Base-by-base conservation (phyloP, 2,329 filamentous ascomycete species). In the Colletotrichum noveboracense region DNA sequence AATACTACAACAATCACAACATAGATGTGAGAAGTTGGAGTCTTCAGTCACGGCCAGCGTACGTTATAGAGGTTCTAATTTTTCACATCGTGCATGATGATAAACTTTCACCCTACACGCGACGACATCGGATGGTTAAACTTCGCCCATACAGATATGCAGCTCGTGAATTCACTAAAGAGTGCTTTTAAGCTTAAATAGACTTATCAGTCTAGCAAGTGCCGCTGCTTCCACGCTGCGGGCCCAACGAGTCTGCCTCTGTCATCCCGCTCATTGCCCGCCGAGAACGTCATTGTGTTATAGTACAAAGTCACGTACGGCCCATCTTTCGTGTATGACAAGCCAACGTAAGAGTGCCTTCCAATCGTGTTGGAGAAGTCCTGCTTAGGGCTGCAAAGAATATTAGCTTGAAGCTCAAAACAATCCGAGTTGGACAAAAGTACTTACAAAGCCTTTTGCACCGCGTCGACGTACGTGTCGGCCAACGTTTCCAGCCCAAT, bases 261-360 rank as follows among this genome's bases (percentile, higher is more conserved):
- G 4, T 4, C 14, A 21, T 75, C 52, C 36, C 72, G 28, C 38
- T 75, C 72, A 21, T 75, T 18, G 1, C 72, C 72, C 18, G 38
- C 18, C 2, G 72, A 75, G 21, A 67, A 75, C 3, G 72, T 75
- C 72, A 75, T 75, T 3, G 68, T 75, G 38, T 75, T 75, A 8
- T 75, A 75, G 62, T 75, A 75, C 30, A 75, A 38, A 10, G 72
- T 75, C 10, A 75, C 38, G 7, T 75, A 75, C 5, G 68, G 72
- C 10, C 72, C 72, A 7, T 36, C 21, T 38, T 75, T 71, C 21
- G 61, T 36, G 30, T 66, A 75, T 7, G 72, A 75, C n/a, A 75
- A 26, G 3, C 72, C 72, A 38, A 71, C 68, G 5, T 75, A 75
- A 16, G 72, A 75, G 16, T 75, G 72, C 43, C 72, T 62, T 14